Base-by-base conservation (phyloP, 192 early-diverging fungal species). In the Glomus cerebriforme region DNA sequence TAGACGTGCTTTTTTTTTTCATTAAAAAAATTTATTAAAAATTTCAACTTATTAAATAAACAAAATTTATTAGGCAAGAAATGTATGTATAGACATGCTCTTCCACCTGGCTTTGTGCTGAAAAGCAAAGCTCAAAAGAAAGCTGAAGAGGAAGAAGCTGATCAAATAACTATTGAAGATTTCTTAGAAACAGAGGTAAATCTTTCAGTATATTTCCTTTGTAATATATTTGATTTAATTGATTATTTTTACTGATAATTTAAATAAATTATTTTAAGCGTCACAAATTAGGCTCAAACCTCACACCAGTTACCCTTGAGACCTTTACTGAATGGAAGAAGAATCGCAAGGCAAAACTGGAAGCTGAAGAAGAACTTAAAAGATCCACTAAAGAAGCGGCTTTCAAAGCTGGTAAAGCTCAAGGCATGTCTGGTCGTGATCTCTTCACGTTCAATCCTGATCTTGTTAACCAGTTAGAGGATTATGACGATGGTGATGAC, bases 381-480 rank as follows among this genome's bases (percentile, higher is more conserved):
- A 87, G 86, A 75, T 93, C 95, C 81, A 88, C 91, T 79, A 95
- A 96, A 86, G 95, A 95, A 85, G 89, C 89, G 79, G 91, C 89
- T 19, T 90, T 83, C 81, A 93, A 94, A 87, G 93, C 96, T 6
- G 98, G 98, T 78, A 92, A 93, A 88, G 89, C 95, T 77, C 85
- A 89, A 73, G 95, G 95, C 59, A 96, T 99, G 94, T 98, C 96
- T 65, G 98, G 98, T 77, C 92, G 93, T 76, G 97, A 99, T 84
- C 87, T 96, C 82, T 99, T 99, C 86, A 95, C 97, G 78, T 99
- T 98, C 86, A 98, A 98, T 85, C 96, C 96, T 22, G 93, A 96
- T 32, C 88, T 91, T 85, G 94, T 93, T 59, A 85, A 86, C 6
- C 90, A 87, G 29, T 87, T 89, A 31, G 94, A 92, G 26, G 96